Conservation (phyloP, 176 grass and related monocot genomes). For the Puya raimondii region DNA sequence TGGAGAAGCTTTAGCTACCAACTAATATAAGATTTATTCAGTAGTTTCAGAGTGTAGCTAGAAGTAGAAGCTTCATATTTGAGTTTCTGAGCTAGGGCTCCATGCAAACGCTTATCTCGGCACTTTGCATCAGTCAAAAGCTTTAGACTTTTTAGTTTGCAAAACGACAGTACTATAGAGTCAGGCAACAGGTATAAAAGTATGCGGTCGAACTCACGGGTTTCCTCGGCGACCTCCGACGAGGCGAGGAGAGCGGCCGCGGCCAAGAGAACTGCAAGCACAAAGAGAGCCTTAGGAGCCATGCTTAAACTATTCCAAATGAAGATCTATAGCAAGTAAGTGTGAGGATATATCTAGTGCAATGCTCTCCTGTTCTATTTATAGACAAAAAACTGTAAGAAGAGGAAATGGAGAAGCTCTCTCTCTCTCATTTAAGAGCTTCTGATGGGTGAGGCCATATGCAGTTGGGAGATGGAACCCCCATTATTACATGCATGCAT, state of each 20-base stretch:
- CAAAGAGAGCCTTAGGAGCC: conserved; percentile 40
- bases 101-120: neutral
- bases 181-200: neutral
- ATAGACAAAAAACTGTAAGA: conserved; percentile 9
- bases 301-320: conserved; percentile 9
- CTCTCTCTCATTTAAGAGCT: too few relatives aligned
- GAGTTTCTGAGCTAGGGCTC: neutral
- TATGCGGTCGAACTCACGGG: conserved; percentile 19
- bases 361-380: neutral
- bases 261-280: conserved; percentile 34
- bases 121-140: neutral
- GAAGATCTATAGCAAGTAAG: too few relatives aligned
- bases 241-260: conserved; percentile 29
- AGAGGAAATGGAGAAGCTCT: too few relatives aligned
- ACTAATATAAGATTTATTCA: too few relatives aligned
- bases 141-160: neutral
- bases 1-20: neutral
- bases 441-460: too few relatives aligned
- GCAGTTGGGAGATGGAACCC: too few relatives aligned
- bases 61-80: too few relatives aligned
- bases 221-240: conserved; percentile 25
- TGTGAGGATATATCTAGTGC: too few relatives aligned
- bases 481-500: too few relatives aligned
- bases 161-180: neutral
- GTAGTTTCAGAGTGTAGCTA: too few relatives aligned